Base-by-base conservation (phyloP, 1,284 basidiomycete genomes). In the Cystobasidium sp. region DNA sequence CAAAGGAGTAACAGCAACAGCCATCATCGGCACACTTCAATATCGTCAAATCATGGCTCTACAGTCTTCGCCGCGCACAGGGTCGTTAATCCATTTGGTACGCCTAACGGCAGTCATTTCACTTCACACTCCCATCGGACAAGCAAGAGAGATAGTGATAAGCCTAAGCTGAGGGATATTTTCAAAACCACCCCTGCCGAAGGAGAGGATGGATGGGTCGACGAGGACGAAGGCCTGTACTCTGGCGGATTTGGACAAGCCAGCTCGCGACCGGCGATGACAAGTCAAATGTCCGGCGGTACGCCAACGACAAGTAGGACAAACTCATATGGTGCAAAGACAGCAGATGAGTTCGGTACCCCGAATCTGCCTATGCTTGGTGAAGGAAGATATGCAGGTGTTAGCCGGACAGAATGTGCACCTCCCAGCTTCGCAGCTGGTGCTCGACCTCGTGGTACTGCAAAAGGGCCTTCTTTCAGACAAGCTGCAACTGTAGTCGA, bases 201-300 rank as follows among this genome's bases (percentile, higher is more conserved):
- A 16, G 61, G 64, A 6, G 77, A 75, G 3, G 73, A 68, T 14
- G 78, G 83, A n/a, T 84, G 84, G 84, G 79, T 82, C 31, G 83
- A 83, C 66, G 84, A 84, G 41, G 83, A 83, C 24, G 83, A 83
- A 16, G 81, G 82, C 10, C 69, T 66, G 41, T 84, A 79, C 71
- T 81, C 80, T 10, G 82, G 83, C 20, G 84, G 84, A 0, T 78
- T 84, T 6, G 84, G 84, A 5, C 84, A 85, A 72, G 58, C 41
- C 14, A 56, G 56, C 43, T 46, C 64, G 12, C 44, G 64, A n/a
- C 9, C 47, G 20, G 47, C 61, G 7, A 46, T 18, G 16, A 14
- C 61, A 20, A 46, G 18, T 18, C 56, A 37, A 43, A 18, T 12
- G n/a, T 16, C 53, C 10, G 51, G n/a, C 41, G 46, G 51, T 20